Percentiles rank a stretch among this genome's conserved stretches.
Evolutionary conservation across 306 rosid genomes (phyloP).

Genomic region (Fragaria vesca): DNA sequence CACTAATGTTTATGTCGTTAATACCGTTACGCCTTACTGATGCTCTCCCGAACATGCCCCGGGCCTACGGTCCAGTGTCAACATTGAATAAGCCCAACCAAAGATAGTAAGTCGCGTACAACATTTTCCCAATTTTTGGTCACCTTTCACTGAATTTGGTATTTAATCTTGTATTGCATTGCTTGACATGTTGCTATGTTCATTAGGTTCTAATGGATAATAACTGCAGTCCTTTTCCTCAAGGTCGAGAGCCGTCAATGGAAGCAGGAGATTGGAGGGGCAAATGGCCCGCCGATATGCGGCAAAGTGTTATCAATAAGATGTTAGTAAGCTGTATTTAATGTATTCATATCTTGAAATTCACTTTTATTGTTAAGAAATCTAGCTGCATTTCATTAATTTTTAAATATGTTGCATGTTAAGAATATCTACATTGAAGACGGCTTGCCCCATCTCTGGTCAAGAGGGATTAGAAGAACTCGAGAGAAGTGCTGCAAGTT

Average conservation of each 20-base stretch:
- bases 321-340: neutral
- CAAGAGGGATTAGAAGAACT: neutral
- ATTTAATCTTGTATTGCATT: neutral
- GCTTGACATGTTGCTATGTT: neutral
- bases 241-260: slow-evolving; percentile 26
- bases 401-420: neutral
- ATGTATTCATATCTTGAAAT: neutral
- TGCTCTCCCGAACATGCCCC: too few relatives aligned
- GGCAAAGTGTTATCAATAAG: neutral
- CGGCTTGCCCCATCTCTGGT: neutral
- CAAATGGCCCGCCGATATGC: neutral
- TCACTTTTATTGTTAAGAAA: neutral
- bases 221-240: slow-evolving; percentile 22
- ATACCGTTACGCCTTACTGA: too few relatives aligned
- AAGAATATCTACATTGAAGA: neutral
- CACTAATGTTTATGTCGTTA: too few relatives aligned
- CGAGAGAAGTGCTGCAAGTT: neutral
- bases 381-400: neutral
- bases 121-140: too few relatives aligned
- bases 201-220: neutral
- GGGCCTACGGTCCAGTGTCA: too few relatives aligned
- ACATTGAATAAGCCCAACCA: too few relatives aligned
- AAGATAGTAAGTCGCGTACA: too few relatives aligned
- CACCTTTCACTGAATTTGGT: neutral
- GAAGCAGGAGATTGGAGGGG: slow-evolving; percentile 52